A percentile compares a stretch with the other conserved stretches of the same genome.
Evolutionary conservation across 1,139 yeast species (phyloP).

Genomic region (Lipomyces yarrowii): DNA sequence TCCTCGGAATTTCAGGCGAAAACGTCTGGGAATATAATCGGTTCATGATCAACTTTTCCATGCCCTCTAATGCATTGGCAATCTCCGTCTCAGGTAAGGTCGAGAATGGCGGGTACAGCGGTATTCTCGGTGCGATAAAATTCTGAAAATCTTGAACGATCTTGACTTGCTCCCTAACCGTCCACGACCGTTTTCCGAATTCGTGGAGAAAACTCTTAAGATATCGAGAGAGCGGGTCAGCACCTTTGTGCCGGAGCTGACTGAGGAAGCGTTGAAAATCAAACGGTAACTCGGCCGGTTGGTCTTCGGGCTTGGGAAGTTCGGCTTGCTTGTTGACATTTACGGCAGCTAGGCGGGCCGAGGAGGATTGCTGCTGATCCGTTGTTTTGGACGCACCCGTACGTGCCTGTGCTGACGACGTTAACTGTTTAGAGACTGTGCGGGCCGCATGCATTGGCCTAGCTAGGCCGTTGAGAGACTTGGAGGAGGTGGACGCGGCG

Average conservation of each 20-base stretch:
- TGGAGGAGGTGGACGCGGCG: slow-evolving; percentile 5
- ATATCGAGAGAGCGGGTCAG: slow-evolving; percentile 89
- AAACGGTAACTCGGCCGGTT: slow-evolving; percentile 48
- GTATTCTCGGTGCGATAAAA: slow-evolving; percentile 69
- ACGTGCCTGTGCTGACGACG: background rate
- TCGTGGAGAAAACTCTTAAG: slow-evolving; percentile 67
- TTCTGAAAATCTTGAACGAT: slow-evolving; percentile 70
- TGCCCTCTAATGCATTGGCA: slow-evolving; percentile 82
- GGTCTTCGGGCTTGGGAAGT: slow-evolving; percentile 29
- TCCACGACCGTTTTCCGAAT: slow-evolving; percentile 72
- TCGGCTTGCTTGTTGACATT: background rate
- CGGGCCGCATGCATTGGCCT: background rate
- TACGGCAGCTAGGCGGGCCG: background rate
- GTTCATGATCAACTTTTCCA: slow-evolving; percentile 91
- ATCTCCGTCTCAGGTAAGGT: slow-evolving; percentile 62
- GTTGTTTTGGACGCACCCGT: background rate
- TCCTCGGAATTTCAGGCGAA: slow-evolving; percentile 67
- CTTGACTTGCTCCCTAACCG: slow-evolving; percentile 75
- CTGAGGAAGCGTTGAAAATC: slow-evolving; percentile 81
- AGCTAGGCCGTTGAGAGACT: background rate
- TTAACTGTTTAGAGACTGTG: background rate
- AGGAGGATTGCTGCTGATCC: slow-evolving; percentile 4
- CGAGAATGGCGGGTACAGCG: slow-evolving; percentile 71
- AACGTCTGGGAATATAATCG: slow-evolving; percentile 76
- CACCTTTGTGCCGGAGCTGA: slow-evolving; percentile 70